A percentile compares a stretch with the other conserved stretches of the same genome.
These are phyloP conservation scores for Penicillium lividum DNA, from an alignment of 495 filamentous ascomycete species.

Conservation along the genomic window DNA sequence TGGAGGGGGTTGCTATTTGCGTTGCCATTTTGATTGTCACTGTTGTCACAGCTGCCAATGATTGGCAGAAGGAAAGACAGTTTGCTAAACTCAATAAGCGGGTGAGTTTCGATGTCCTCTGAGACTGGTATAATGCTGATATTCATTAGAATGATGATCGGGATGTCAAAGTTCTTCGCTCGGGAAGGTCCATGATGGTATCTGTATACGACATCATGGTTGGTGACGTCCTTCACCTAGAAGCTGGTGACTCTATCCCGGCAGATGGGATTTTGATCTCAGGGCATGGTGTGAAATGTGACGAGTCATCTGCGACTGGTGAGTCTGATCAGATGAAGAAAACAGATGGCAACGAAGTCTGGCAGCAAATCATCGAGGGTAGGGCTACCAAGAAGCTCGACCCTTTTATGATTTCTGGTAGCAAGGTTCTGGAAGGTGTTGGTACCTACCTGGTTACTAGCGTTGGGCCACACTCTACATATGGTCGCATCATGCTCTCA, in stretches of 20 bases:
- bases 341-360: constrained; percentile 58
- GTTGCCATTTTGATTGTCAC: constrained; percentile 77
- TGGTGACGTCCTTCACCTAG: constrained; percentile 71
- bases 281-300: constrained; percentile 65
- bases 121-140: not conserved
- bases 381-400: constrained; percentile 60
- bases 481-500: constrained; percentile 65
- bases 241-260: constrained; percentile 70
- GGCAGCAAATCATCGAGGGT: constrained; percentile 54
- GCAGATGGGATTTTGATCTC: constrained; percentile 64
- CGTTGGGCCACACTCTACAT: constrained; percentile 62
- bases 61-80: constrained; percentile 77
- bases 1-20: constrained; percentile 78
- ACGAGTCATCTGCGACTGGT: constrained; percentile 69
- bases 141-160: constrained; percentile 69
- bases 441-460: constrained; percentile 66
- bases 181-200: constrained; percentile 69
- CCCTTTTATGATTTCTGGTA: constrained; percentile 63
- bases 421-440: constrained; percentile 65
- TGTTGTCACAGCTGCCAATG: constrained; percentile 71
- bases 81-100: constrained; percentile 77
- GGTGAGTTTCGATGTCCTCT: constrained; percentile 25
- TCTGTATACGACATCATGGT: constrained; percentile 72
- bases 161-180: constrained; percentile 72
- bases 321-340: constrained; percentile 72